Conservation (phyloP, 2,329 filamentous ascomycete genomes). For the Fonsecaea erecta region DNA sequence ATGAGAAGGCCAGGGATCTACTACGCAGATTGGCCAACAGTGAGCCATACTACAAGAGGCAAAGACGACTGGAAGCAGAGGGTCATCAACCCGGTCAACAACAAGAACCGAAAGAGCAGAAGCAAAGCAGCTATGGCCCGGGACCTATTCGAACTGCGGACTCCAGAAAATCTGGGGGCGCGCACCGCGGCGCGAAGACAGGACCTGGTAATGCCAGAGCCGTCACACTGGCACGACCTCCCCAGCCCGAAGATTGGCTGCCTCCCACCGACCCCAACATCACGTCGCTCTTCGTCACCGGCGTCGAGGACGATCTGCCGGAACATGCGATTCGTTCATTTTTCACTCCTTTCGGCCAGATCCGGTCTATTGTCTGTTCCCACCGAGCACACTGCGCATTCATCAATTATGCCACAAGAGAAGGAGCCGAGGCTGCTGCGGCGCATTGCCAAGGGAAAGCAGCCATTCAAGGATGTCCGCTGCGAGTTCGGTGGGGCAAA, state of each 20-base stretch:
- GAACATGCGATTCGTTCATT: conserved; percentile 90
- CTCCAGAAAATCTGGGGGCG: conserved; percentile 48
- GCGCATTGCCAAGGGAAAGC: conserved; percentile 83
- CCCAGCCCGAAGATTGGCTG: conserved; percentile 80
- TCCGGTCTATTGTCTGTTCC: conserved; percentile 91
- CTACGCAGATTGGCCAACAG: conserved; percentile 83
- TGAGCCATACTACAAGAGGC: conserved; percentile 93
- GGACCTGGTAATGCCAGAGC: conserved; percentile 58
- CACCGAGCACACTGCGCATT: conserved; percentile 98
- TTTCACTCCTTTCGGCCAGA: conserved; percentile 85
- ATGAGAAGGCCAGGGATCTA: conserved; percentile 92
- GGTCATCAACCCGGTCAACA: conserved; percentile 46
- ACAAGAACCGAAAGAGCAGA: conserved; percentile 51
- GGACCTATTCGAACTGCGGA: conserved; percentile 81
- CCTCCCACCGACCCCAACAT: conserved; percentile 84
- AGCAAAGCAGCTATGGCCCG: conserved; percentile 55
- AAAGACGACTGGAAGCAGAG: conserved; percentile 71
- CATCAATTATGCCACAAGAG: conserved; percentile 86
- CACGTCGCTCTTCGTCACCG: conserved; percentile 91
- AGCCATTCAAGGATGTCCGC: conserved; percentile 85
- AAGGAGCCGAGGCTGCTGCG: conserved; percentile 84
- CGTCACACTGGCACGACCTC: conserved; percentile 76
- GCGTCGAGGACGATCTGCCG: conserved; percentile 92
- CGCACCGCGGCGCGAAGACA: conserved; percentile 50
- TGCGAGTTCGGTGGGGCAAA: conserved; percentile 89